Evolutionary conservation across 2,329 filamentous ascomycete species (phyloP), one percentile per base, ranked within the genome.

Genomic region (Pseudogymnoascus sp.): DNA sequence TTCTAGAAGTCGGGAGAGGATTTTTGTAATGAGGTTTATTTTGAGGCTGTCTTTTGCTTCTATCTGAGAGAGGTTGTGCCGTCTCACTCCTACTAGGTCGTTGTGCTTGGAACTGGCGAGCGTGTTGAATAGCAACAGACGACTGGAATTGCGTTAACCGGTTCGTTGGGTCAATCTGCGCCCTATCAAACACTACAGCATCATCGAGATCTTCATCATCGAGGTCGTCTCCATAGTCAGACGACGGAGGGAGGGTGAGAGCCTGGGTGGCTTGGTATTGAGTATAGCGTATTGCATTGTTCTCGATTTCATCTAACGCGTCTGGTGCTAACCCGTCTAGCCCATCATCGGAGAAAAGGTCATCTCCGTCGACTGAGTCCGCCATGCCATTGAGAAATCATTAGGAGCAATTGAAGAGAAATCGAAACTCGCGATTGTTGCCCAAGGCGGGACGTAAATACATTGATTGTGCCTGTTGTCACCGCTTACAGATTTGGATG

Each of bases 301-400:
- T 81, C 70, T 89, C 86, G 65, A 89, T 81, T 70, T 87, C 83
- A 68, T 83, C 78, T 3, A 88, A 75, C 55, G 78, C 77, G 65
- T 80, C 79, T 65, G 80, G 78, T 66, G 84, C 82, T 43, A 88
- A 75, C 41, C 81, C 78, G 71, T 88, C 84, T 67, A 89, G 78
- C 64, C 80, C 84, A 70, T 86, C 85, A 70, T 87, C 85, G 64
- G 80, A 83, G 70, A 85, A 87, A 65, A 83, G 81, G 75, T 86
- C 83, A 75, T 81, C 80, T 59, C 70, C 72, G 61, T 72, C 69
- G 58, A 66, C 65, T 64, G 65, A 60, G 38, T 72, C 74, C 62
- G 72, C 71, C 74, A 76, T 76, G 68, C 71, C 69, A 63, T 74
- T 63, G 74, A 73, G 60, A 75, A 74, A 55, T 67, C 69, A 71